phyloP scores from a whole-genome alignment of 441 rosid genomes.

The Bocquillonia castaneifolia region DNA sequence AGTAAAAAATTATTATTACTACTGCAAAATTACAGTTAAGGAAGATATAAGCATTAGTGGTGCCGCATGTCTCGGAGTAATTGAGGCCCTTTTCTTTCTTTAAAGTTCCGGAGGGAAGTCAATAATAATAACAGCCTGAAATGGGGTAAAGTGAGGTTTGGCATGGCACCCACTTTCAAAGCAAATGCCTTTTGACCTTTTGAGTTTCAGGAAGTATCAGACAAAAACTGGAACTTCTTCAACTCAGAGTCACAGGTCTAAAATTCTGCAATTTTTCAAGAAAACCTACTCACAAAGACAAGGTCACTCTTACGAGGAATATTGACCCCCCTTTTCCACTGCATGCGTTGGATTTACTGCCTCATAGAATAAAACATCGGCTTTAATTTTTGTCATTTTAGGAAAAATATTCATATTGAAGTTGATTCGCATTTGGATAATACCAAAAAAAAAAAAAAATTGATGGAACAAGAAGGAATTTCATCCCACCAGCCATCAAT shows the following conservation, averaged over 20 bases:
- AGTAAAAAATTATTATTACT: too few relatives aligned
- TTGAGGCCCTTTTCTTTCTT: constrained; percentile 9
- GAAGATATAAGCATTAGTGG: background rate
- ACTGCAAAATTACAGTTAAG: too few relatives aligned
- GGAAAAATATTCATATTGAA: background rate
- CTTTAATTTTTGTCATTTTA: background rate
- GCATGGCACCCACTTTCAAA: background rate
- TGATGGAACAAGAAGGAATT: background rate
- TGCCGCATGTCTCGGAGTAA: constrained; percentile 28
- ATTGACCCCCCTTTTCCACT: background rate
- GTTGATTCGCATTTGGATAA: background rate
- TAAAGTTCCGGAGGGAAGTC: background rate
- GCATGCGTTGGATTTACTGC: background rate
- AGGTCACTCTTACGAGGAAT: background rate
- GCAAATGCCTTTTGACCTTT: background rate
- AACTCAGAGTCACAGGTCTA: background rate
- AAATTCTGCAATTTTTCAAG: background rate
- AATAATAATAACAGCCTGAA: background rate
- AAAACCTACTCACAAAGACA: too few relatives aligned
- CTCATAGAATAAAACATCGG: background rate
- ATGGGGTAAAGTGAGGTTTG: background rate
- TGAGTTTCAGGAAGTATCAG: background rate
- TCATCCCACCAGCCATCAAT: background rate
- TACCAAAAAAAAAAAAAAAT: too few relatives aligned
- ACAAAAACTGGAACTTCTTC: constrained; percentile 1